Evolutionary conservation across 108 stramenopile species (phyloP).

Genomic region (Nannochloropsis oceanica): DNA sequence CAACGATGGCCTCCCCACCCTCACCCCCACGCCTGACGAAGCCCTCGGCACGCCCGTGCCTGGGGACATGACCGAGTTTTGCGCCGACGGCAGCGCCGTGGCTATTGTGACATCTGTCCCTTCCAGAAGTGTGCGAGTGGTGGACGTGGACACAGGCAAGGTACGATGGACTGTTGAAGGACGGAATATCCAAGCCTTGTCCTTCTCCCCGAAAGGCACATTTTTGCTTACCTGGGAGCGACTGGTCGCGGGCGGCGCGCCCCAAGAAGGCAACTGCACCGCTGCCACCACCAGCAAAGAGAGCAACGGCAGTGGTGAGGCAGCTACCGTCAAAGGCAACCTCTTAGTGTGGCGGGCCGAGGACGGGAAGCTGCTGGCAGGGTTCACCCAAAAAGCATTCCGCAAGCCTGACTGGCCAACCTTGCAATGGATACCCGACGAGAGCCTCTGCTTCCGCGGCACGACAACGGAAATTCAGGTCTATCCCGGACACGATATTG

Average conservation of each 20-base stretch:
- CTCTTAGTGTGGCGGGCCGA: conserved; percentile 58
- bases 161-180: not conserved
- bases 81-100: not conserved
- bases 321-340: conserved; percentile 38
- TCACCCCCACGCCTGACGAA: not conserved
- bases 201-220: conserved; percentile 57
- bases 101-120: not conserved
- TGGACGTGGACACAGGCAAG: not conserved
- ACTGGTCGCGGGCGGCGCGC: conserved; percentile 5
- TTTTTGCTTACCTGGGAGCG: conserved; percentile 63
- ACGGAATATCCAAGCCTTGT: not conserved
- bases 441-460: conserved; percentile 34
- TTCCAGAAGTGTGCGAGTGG: not conserved
- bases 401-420: conserved; percentile 58
- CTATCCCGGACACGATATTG: not conserved
- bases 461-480: conserved; percentile 39
- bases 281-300: not conserved
- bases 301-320: not conserved
- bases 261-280: not conserved
- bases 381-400: conserved; percentile 50
- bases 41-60: not conserved
- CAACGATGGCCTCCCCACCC: not conserved
- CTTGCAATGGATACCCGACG: conserved; percentile 77
- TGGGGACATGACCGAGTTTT: not conserved
- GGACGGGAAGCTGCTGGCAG: conserved; percentile 40